These are phyloP conservation scores for Tephrocybe rancida DNA, from an alignment of 768 basidiomycete species.

Conservation along the genomic window DNA sequence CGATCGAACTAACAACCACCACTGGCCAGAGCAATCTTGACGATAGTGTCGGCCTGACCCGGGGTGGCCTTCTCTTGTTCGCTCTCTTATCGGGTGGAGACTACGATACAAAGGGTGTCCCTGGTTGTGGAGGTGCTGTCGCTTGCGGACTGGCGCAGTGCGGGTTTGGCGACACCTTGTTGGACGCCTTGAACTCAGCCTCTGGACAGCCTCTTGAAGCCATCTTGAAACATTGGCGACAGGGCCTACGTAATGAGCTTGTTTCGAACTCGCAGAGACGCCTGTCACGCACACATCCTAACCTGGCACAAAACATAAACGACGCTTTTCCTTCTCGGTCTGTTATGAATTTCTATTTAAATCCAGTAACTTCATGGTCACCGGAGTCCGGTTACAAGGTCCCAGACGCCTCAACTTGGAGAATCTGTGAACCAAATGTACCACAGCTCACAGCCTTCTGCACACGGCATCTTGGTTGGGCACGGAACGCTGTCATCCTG, in stretches of 20 bases:
- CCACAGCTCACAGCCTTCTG: background rate
- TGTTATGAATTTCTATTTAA: background rate
- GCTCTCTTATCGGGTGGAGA: slow-evolving; percentile 71
- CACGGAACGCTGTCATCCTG: background rate
- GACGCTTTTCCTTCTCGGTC: background rate
- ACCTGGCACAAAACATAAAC: background rate
- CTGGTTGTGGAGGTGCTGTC: slow-evolving; percentile 47
- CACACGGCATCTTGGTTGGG: background rate
- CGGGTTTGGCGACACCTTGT: slow-evolving; percentile 67
- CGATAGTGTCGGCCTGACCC: slow-evolving; percentile 8
- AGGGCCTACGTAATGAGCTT: background rate
- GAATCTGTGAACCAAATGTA: background rate
- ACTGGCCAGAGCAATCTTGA: background rate
- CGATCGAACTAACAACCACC: background rate
- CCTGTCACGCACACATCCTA: background rate
- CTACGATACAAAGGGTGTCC: slow-evolving; percentile 33
- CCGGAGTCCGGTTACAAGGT: background rate
- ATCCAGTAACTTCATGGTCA: background rate
- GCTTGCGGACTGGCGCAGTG: slow-evolving; percentile 60
- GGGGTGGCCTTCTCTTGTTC: slow-evolving; percentile 56
- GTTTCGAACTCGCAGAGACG: background rate
- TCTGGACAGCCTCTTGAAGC: background rate
- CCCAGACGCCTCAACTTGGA: background rate
- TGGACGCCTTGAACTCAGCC: no score
- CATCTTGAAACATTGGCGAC: background rate